Base-by-base conservation (phyloP, 768 basidiomycete genomes). In the Rickenella mellea region DNA sequence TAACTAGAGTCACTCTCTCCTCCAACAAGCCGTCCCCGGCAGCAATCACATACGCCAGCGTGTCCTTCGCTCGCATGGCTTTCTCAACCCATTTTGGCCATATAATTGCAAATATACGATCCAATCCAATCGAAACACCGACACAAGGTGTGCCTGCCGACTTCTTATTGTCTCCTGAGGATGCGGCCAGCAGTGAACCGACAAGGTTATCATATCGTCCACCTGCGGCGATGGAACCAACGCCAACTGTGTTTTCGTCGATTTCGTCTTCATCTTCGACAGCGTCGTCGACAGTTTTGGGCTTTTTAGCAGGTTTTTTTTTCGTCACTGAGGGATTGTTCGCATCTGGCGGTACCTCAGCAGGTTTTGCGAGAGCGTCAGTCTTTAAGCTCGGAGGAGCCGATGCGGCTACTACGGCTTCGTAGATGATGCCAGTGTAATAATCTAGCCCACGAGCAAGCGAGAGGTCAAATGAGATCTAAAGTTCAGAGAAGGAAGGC, bases 191-290 rank as follows among this genome's bases (percentile, higher is more conserved):
- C 69, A 99, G 96, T 69, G 91, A 76, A 24, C 87, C 83, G 1
- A 99, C 94, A 19, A 99, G 83, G 41, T 82, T 80, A 66, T 98
- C 96, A 62, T 99, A 99, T 26, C 96, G 74, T 7, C 96, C 96
- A 9, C 96, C 96, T 1, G 88, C 96, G n/a, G 93, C 96, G 59
- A 99, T 94, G 11, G 92, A 96, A n/a, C 96, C 96, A 2, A 98
- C 91, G 15, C 96, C 96, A 28, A 98, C 80, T 51, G 82, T 75
- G 1, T 87, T 84, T 58, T 97, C 94, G 61, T 98, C 94, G 27
- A 91, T 65, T 51, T 93, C 94, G 41, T 89, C 82, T 26, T 88
- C 82, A 14, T 79, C 81, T 12, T 67, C 73, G 17, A 48, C 55
- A 36, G 24, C 33, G 20, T 51, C 46, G 4, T 63, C 69, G 15